A percentile compares a stretch with the other conserved stretches of the same genome.
Conservation (phyloP, 371 early-diverging fungal genomes). For the Mortierella sp. region DNA sequence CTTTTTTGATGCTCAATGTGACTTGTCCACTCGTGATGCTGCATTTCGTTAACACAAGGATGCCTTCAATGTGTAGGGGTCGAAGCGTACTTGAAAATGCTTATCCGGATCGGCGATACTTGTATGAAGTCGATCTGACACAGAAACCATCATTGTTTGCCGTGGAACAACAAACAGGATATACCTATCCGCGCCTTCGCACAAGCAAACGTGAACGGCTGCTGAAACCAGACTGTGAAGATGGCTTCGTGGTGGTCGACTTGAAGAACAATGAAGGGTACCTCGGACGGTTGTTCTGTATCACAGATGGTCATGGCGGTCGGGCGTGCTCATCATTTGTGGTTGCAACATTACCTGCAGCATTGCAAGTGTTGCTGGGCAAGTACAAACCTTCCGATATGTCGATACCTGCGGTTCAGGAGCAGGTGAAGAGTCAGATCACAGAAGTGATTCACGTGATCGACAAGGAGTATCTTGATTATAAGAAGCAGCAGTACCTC, state of each 20-base stretch:
- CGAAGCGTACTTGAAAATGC: conserved; percentile 33
- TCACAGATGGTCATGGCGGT: conserved; percentile 76
- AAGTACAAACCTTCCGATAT: conserved; percentile 57
- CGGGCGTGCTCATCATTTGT: conserved; percentile 72
- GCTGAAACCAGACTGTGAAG: conserved; percentile 70
- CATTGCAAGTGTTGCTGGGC: conserved; percentile 61
- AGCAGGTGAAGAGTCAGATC: conserved; percentile 59
- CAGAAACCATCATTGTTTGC: conserved; percentile 58
- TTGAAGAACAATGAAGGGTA: conserved; percentile 49
- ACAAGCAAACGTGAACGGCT: conserved; percentile 66
- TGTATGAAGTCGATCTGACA: conserved; percentile 39
- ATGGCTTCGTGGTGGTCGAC: conserved; percentile 69
- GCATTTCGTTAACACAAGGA: not conserved
- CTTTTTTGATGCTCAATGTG: not conserved
- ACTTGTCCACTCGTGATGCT: not conserved
- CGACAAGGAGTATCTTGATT: conserved; percentile 65
- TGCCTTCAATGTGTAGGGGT: conserved; percentile 7
- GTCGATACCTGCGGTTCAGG: conserved; percentile 53
- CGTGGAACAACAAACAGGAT: conserved; percentile 71
- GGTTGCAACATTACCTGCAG: conserved; percentile 63
- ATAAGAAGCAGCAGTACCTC: conserved; percentile 60
- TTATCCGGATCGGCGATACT: conserved; percentile 36
- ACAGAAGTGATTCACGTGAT: conserved; percentile 61
- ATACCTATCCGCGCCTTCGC: conserved; percentile 71
- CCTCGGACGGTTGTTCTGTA: conserved; percentile 65